Evolutionary conservation across 371 early-diverging fungal genomes (phyloP).

Genomic region (Vairimorpha apis): DNA sequence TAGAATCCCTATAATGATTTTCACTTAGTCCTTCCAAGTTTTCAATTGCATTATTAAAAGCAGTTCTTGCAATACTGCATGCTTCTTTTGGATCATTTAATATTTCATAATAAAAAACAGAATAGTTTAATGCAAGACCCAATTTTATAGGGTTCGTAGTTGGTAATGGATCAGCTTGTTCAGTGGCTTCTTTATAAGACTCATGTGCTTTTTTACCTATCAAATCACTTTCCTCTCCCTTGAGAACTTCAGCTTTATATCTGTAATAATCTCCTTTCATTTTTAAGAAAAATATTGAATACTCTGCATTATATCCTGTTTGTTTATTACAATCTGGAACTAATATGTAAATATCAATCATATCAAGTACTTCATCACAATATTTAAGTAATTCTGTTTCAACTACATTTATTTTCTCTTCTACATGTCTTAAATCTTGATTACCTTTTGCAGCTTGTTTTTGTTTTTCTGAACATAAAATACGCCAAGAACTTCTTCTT

Average conservation of each 20-base stretch:
- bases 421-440: constrained; percentile 74
- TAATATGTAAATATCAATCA: constrained; percentile 79
- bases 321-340: constrained; percentile 66
- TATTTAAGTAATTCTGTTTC: constrained; percentile 84
- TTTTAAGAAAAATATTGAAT: constrained; percentile 95
- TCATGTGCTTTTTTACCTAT: constrained; percentile 75
- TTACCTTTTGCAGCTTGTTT: constrained; percentile 80
- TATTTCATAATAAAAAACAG: constrained; percentile 99
- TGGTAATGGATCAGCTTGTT: constrained; percentile 81
- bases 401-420: constrained; percentile 78
- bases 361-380: constrained; percentile 83
- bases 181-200: constrained; percentile 88
- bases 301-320: constrained; percentile 70
- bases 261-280: constrained; percentile 99
- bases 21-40: constrained; percentile 94
- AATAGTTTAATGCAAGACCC: constrained; percentile 96
- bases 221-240: constrained; percentile 74
- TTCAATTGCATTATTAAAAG: constrained; percentile 98
- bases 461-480: constrained; percentile 91
- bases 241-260: constrained; percentile 92
- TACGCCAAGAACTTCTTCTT: constrained; percentile 96
- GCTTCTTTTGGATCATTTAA: constrained; percentile 93
- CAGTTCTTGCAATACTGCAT: constrained; percentile 92
- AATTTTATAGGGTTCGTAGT: constrained; percentile 96
- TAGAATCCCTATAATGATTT: constrained; percentile 98